These are phyloP conservation scores for Ceratobasidium sp. DNA, from an alignment of 1,284 basidiomycete species.

Conservation along the genomic window DNA sequence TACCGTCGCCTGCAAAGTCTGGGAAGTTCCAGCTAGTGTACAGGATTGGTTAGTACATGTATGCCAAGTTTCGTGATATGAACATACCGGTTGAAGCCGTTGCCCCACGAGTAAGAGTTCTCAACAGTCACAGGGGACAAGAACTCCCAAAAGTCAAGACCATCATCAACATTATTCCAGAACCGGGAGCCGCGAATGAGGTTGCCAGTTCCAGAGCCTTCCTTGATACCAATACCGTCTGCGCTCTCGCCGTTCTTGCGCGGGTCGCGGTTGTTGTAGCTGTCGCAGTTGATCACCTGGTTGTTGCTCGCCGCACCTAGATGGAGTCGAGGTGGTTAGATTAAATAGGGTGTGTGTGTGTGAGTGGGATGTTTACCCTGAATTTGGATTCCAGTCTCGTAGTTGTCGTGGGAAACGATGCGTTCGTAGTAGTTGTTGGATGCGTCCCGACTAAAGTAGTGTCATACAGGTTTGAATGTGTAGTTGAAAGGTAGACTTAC, in stretches of 20 bases:
- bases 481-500: not conserved
- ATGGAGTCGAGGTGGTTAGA: no score
- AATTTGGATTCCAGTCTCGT: conserved; percentile 48
- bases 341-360: no score
- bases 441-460: conserved; percentile 40
- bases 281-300: conserved; percentile 48
- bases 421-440: conserved; percentile 50
- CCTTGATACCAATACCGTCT: conserved; percentile 49
- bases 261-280: conserved; percentile 49
- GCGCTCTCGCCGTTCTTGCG: conserved; percentile 51
- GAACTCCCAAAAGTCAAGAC: conserved; percentile 50
- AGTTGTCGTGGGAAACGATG: conserved; percentile 48
- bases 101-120: conserved; percentile 50
- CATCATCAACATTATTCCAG: conserved; percentile 50
- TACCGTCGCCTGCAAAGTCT: conserved; percentile 46
- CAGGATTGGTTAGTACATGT: not conserved
- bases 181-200: conserved; percentile 49
- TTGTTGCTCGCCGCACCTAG: conserved; percentile 48
- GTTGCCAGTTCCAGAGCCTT: conserved; percentile 49
- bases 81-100: conserved; percentile 49
- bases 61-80: not conserved
- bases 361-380: no score
- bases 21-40: conserved; percentile 28
- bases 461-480: not conserved
- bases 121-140: conserved; percentile 49